Base-by-base conservation (phyloP, 768 basidiomycete species). In the Coprinellus aureogranulatus region DNA sequence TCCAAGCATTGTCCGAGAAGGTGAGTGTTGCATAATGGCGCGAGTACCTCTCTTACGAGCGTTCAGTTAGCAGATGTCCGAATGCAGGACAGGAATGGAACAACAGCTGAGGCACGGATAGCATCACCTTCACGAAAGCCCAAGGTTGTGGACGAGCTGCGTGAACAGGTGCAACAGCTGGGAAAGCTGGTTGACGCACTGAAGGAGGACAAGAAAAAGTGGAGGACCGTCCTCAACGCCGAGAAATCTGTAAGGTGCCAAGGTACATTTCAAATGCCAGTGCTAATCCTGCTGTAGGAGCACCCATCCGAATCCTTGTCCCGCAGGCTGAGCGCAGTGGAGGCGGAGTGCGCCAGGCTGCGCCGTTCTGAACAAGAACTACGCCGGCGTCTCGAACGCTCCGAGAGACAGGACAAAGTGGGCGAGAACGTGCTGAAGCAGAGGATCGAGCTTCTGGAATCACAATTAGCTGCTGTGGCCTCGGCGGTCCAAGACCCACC, bases 151-250 rank as follows among this genome's bases (percentile, higher is more conserved):
- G n/a, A n/a, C n/a, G 56, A 54, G 12, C 65, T 81, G 18, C 71
- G 77, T 45, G 62, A 64, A 27, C 73, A 79, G 44, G 71, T 82
- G 46, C 66, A 61, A 10, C 62, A 61, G 0, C 65, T 81, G 47
- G 68, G 70, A 4, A 49, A 66, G 11, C 69, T 71, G 44, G 66
- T 78, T 25, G 73, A 78, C 14, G 67, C 65, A 2, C 75, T 80
- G 31, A 67, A 64, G 34, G 58, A 67, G 11, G 81, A 82, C 57
- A 67, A 77, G 41, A 64, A 67, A 11, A 44, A 34, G 3, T 41
- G 55, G 48, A 25, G 26, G n/a, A 42, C 23, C 4, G 45, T 57
- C 23, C 45, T 60, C 48, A 51, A 52, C 22, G 14, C 14, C 9
- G 50, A 52, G 34, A 52, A 52, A 37, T 23, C 30, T 14, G 48